Base-by-base conservation (phyloP, 768 basidiomycete genomes). In the Termitomyces sp. region DNA sequence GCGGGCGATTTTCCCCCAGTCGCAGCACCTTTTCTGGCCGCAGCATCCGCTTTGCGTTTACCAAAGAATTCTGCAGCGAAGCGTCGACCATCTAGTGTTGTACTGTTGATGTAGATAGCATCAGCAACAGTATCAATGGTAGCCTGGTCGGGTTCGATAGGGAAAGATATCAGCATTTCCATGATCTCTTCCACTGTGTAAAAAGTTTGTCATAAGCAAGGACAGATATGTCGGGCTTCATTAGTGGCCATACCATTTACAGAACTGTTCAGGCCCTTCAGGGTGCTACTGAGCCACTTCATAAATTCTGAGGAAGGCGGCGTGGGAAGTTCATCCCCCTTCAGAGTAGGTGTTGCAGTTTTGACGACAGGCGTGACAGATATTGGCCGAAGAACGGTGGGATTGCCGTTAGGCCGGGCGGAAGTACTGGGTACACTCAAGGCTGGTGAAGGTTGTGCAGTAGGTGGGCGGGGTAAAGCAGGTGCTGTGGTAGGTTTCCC, bases 41-140 rank as follows among this genome's bases (percentile, higher is more conserved):
- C 77, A 0, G 86, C 89, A 70, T 98, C 96, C 20, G 82, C 82
- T 74, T 94, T 95, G 54, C 97, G 88, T 69, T 84, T 91, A 62
- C 80, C 83, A 55, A 94, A 84, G 67, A 93, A 99, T 64, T 98
- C 95, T 13, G 91, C 81, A 4, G 97, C 95, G 69, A 98, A 99
- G 40, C 96, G 85, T 53, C 95, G 82, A 5, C 97, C 97, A 68
- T 98, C 95, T 53, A 99, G 83, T 2, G 92, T 98, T 23, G 94
- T 91, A 64, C 93, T 96, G 68, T 91, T 95, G 55, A 89, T 87
- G 68, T 98, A 99, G 61, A 98, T 95, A 46, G 91, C 81, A 70
- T 98, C 97, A 26, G 92, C 91, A 64, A 99, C 98, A 69, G 97
- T 88, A 74, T 99, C 97, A 47, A 85, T 74, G 0, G 90, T 93